These are phyloP conservation scores for Ceratocystis destructans DNA, from an alignment of 2,329 filamentous ascomycete genomes.

Conservation along the genomic window DNA sequence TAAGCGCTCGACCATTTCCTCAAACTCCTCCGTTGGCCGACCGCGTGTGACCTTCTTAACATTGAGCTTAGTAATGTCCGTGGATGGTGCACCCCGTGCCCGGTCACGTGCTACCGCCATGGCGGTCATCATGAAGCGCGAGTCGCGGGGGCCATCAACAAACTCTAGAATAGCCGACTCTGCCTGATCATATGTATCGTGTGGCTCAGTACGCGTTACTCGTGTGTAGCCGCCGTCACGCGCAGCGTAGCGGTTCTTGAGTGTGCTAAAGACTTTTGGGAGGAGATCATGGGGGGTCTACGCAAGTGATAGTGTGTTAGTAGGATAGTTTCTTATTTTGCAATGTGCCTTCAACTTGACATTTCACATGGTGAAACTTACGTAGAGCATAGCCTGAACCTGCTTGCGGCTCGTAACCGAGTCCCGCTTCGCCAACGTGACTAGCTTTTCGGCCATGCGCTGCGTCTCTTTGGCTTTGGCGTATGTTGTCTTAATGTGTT, in stretches of 20 bases:
- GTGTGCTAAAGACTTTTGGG: conserved; percentile 75
- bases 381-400: conserved; percentile 74
- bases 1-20: conserved; percentile 43
- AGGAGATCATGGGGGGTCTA: conserved; percentile 57
- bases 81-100: conserved; percentile 42
- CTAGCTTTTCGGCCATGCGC: conserved; percentile 80
- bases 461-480: conserved; percentile 96
- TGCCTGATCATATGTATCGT: conserved; percentile 71
- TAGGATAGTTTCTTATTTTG: too few species aligned
- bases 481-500: conserved; percentile 90
- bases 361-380: conserved; percentile 33
- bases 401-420: conserved; percentile 64
- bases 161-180: conserved; percentile 84
- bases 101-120: conserved; percentile 59
- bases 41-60: conserved; percentile 70
- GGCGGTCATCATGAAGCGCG: conserved; percentile 89
- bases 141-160: conserved; percentile 85
- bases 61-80: conserved; percentile 63
- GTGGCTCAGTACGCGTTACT: conserved; percentile 79
- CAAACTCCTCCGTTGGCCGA: conserved; percentile 53
- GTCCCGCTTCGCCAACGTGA: conserved; percentile 86
- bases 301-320: too few species aligned
- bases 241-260: conserved; percentile 62
- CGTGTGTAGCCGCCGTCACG: conserved; percentile 90
- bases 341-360: too few species aligned